Conservation (phyloP, 2,329 filamentous ascomycete species). For the Esteya vermicola region DNA sequence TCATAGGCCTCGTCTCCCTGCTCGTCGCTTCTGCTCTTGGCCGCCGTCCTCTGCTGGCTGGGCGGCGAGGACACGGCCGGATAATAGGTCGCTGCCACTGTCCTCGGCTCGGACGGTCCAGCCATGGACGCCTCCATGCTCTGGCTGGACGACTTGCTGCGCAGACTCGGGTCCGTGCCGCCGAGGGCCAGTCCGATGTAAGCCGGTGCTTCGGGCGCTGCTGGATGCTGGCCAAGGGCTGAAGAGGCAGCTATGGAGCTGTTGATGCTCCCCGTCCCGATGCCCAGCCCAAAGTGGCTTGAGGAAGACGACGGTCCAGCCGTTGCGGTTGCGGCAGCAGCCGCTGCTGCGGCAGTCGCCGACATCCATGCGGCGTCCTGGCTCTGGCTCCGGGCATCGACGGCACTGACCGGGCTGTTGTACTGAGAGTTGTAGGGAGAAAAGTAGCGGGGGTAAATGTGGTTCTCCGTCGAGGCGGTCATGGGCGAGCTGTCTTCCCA, state of each 20-base stretch:
- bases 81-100: not conserved
- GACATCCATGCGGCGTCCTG: constrained; percentile 12
- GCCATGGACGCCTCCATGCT: constrained; percentile 12
- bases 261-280: too few species aligned
- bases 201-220: too few species aligned
- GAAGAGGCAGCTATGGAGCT: too few species aligned
- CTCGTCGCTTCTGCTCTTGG: constrained; percentile 25
- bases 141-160: constrained; percentile 15
- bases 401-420: constrained; percentile 39
- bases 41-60: too few species aligned
- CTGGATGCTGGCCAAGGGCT: too few species aligned
- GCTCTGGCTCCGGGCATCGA: constrained; percentile 23
- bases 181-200: constrained; percentile 30
- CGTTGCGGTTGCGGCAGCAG: not conserved
- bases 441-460: constrained; percentile 28
- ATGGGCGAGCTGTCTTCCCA: constrained; percentile 40
- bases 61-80: not conserved
- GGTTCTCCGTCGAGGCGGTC: constrained; percentile 21
- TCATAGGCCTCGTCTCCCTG: constrained; percentile 29
- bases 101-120: not conserved
- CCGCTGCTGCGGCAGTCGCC: not conserved
- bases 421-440: constrained; percentile 47
- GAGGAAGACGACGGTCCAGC: too few species aligned
- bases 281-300: too few species aligned
- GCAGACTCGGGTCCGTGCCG: constrained; percentile 19